Evolutionary conservation across 805 yeast genomes (phyloP), one percentile per base, ranked within the genome.

Genomic region (Hanseniaspora occidentalis): DNA sequence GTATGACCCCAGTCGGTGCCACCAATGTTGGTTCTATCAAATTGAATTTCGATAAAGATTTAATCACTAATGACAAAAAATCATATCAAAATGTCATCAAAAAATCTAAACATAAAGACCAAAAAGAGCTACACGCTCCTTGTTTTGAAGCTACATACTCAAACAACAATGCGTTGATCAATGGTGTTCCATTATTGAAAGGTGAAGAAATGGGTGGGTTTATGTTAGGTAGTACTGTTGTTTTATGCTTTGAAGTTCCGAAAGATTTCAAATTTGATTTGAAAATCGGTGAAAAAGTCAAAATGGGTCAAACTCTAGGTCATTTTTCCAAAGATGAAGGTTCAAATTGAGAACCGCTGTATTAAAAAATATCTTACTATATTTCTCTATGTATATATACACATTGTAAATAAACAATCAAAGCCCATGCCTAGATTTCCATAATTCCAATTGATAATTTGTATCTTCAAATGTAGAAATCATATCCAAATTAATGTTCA

Each of bases 1-100:
- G 94, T 48, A 92, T 92, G 99, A 89, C 95, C 1, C 96, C 99
- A 0, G 98, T 92, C 10, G 99, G 99, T 11, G 99, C 99, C 19
- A 92, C 98, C 2, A 92, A 92, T 62, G 99, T 92, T 23, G 99
- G 99, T 5, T 81, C 94, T 52, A 92, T 92, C 48, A 78, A 81
- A 44, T 71, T 92, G 48, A 85, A 88, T 56, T 92, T 92, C 53
- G 99, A 92, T 61, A 79, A 80, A 62, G 88, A 84, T 53, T 71
- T 92, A 53, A 72, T 79, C 29, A 92, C 99, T 11, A 92, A 92
- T 58, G 78, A 76, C 24, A 69, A 71, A 35, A 77, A 53, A 38
- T n/a, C n/a, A n/a, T n/a, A n/a, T n/a, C n/a, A 44, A 47, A 31
- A 45, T 44, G 22, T 20, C 13, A 9, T 22, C 9, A 13, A 9